Evolutionary conservation across 768 basidiomycete species (phyloP), one percentile per base, ranked within the genome.

Genomic region (Lactarius vividus): DNA sequence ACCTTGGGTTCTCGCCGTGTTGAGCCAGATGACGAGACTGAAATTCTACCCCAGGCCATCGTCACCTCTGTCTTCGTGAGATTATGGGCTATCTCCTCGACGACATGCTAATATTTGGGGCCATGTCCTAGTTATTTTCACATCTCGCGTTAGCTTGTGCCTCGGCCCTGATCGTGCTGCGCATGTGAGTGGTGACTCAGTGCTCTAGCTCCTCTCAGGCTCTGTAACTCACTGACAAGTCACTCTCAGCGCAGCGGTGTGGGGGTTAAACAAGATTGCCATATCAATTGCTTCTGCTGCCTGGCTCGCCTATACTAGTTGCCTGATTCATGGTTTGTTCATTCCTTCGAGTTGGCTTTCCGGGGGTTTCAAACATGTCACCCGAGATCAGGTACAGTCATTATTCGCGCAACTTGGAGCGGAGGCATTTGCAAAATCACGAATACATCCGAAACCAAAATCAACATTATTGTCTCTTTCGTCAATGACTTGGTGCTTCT

Each of bases 111-210:
- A 49, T n/a, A n/a, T 53, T 61, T 61, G 7, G 4, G 9, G n/a
- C 46, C 16, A 18, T 8, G 16, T 40, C 3, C 35, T 37, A 68
- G 66, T 4, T 29, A 46, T 57, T 65, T 52, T 39, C 26, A 3
- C 37, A 13, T 15, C 23, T 61, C 23, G 20, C 63, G 1, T 53
- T 65, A 28, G 23, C 57, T 4, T 68, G 28, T n/a, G 59, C 66
- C 15, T 57, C 59, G 35, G 57, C 42, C 4, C 58, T 68, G n/a
- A 61, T 61, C 28, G 53, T 68, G 23, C 44, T 65, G 31, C 67
- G 67, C 42, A 57, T 67, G 66, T 68, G 52, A 39, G 64, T 31
- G 4, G 65, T 31, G 59, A 23, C 42, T n/a, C 20, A 2, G 3
- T 44, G 28, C 15, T 46, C 8, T 10, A 5, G 15, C 18, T 28